Evolutionary conservation across 2,329 filamentous ascomycete genomes (phyloP), one percentile per base, ranked within the genome.

Genomic region (Stachybotrys chartarum): DNA sequence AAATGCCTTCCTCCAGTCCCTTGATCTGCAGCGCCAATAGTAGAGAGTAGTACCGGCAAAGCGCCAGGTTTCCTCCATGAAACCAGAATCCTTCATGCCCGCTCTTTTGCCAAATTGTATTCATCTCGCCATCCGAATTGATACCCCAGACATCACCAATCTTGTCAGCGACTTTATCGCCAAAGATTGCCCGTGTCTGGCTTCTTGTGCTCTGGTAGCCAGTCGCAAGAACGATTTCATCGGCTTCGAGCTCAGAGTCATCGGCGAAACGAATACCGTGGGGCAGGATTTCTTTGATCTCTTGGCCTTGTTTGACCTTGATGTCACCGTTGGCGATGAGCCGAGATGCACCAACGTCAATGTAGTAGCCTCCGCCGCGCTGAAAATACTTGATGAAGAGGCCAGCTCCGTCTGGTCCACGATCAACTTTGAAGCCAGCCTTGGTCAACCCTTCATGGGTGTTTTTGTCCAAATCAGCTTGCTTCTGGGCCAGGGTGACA

Each of bases 141-240:
- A 85, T 74, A 0, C 83, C 84, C 82, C 85, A 87, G 16, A 86
- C 78, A 59, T 85, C 82, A 2, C 72, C 72, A 5, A 84, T 76
- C 30, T 75, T 73, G 53, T 83, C 79, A 0, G 82, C 84, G 10
- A 88, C 73, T 17, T 78, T 75, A 32, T 85, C 77, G 0, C 86
- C 87, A 54, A 90, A 76, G 18, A 87, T 79, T 35, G 75, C 73
- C n/a, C 81, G 71, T 1, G 85, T 81, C 18, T 81, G 80, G 0
- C 81, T 84, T 11, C 77, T 75, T 85, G 90, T 90, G 63, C 87
- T 88, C 58, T 85, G 78, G 60, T 86, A 88, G 0, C 82, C 83
- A 0, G 83, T 86, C 0, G 83, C 83, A 47, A 86, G 75, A 0
- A 88, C 76, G 8, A 88, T 78, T 58, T 86, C 77, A 58, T 88